phyloP scores from a whole-genome alignment of 2,329 filamentous ascomycete species.

The Exophiala phaeomuriformis region DNA sequence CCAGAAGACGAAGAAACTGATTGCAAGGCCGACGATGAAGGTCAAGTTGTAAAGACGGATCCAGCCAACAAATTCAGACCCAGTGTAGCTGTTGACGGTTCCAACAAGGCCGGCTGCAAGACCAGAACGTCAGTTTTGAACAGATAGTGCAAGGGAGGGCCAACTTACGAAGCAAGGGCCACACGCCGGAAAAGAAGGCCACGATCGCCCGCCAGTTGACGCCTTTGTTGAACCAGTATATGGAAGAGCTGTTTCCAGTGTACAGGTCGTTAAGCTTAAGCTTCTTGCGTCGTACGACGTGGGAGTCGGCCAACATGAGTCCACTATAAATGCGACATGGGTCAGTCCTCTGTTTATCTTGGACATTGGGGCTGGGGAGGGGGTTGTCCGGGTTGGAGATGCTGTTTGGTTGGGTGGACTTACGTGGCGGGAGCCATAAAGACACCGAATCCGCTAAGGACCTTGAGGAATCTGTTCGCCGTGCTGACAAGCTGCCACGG shows the following conservation, averaged over 20 bases:
- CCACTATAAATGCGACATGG: constrained; percentile 26
- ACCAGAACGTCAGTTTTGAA: not conserved
- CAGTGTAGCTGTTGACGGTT: constrained; percentile 20
- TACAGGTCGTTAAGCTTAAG: constrained; percentile 41
- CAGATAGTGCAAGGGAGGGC: not conserved
- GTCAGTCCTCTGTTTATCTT: constrained; percentile 1
- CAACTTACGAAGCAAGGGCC: constrained; percentile 18
- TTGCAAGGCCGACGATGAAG: constrained; percentile 25
- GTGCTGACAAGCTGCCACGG: constrained; percentile 40
- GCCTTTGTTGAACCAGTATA: constrained; percentile 39
- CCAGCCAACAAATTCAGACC: constrained; percentile 18
- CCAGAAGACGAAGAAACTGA: constrained; percentile 23
- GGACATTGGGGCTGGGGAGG: not conserved
- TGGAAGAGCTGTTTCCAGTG: constrained; percentile 27
- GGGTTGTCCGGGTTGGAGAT: not conserved
- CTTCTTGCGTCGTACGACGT: constrained; percentile 35
- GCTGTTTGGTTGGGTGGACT: not conserved
- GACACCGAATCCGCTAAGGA: constrained; percentile 39
- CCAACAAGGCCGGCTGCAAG: constrained; percentile 24
- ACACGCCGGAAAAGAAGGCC: constrained; percentile 28
- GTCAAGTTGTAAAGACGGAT: constrained; percentile 27
- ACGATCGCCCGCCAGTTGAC: constrained; percentile 39
- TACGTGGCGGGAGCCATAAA: constrained; percentile 43
- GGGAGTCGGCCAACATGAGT: constrained; percentile 43
- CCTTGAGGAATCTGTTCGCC: constrained; percentile 28